phyloP scores from a whole-genome alignment of 2,329 filamentous ascomycete species.

The Neonectria neomacrospora region DNA sequence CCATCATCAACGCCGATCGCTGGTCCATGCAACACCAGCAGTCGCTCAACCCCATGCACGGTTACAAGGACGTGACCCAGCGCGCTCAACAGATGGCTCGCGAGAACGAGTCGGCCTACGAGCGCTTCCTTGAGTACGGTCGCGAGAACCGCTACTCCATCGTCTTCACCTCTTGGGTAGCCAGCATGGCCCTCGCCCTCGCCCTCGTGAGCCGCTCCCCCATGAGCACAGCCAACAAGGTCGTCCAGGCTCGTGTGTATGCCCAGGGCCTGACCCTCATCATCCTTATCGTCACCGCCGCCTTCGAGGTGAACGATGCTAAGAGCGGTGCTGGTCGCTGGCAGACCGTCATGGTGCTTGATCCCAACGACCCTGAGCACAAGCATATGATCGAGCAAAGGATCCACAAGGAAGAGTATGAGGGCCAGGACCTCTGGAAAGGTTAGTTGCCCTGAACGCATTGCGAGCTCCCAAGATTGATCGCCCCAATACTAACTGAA shows the following conservation, averaged over 20 bases:
- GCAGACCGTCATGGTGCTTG: constrained; percentile 85
- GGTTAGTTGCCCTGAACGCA: constrained; percentile 60
- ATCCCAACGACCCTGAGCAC: constrained; percentile 84
- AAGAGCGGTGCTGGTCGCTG: constrained; percentile 80
- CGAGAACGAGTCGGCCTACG: constrained; percentile 64
- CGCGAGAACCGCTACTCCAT: constrained; percentile 86
- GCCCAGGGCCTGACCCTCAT: constrained; percentile 89
- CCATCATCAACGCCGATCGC: constrained; percentile 90
- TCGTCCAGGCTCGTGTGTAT: constrained; percentile 95
- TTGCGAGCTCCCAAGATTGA: background rate
- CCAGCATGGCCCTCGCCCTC: constrained; percentile 80
- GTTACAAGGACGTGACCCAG: constrained; percentile 73
- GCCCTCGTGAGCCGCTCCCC: constrained; percentile 81
- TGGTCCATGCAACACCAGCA: constrained; percentile 72
- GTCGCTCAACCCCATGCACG: constrained; percentile 72
- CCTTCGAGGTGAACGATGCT: constrained; percentile 83
- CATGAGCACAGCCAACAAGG: constrained; percentile 81
- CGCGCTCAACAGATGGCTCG: constrained; percentile 65
- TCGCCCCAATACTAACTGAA: constrained; percentile 24
- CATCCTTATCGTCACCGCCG: constrained; percentile 83
- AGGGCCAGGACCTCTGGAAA: constrained; percentile 93
- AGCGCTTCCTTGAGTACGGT: constrained; percentile 78
- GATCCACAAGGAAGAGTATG: constrained; percentile 87
- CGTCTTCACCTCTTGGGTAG: constrained; percentile 84
- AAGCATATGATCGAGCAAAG: constrained; percentile 87